Evolutionary conservation across 306 rosid genomes (phyloP).

Genomic region (Dryas alaskensis): DNA sequence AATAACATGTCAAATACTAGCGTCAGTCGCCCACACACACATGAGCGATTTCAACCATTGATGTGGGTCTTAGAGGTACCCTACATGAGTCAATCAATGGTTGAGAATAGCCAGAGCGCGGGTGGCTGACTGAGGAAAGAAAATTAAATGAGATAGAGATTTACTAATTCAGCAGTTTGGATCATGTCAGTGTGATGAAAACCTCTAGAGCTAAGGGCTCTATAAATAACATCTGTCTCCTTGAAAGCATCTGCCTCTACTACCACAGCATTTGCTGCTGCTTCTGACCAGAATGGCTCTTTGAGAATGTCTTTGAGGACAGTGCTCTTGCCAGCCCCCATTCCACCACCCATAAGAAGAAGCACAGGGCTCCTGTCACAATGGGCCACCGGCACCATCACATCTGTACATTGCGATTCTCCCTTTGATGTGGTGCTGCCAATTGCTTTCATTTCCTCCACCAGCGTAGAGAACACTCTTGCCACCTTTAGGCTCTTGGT

Average conservation of each 20-base stretch:
- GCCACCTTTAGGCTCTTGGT: constrained; percentile 54
- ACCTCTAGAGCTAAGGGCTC: constrained; percentile 64
- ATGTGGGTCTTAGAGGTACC: background rate
- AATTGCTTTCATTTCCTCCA: constrained; percentile 76
- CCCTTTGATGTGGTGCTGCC: constrained; percentile 21
- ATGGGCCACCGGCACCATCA: constrained; percentile 50
- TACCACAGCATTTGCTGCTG: constrained; percentile 52
- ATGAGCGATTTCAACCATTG: too few relatives aligned
- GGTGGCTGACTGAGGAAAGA: background rate
- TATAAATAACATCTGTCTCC: constrained; percentile 73
- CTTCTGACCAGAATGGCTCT: constrained; percentile 78
- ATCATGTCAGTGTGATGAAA: constrained; percentile 72
- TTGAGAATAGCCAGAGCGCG: too few relatives aligned
- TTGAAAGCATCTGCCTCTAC: constrained; percentile 98
- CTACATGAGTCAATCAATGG: too few relatives aligned
- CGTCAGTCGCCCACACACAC: too few relatives aligned
- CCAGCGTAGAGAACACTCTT: constrained; percentile 66
- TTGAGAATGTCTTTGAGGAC: constrained; percentile 77
- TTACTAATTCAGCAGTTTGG: constrained; percentile 77
- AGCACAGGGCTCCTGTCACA: constrained; percentile 76
- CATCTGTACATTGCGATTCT: constrained; percentile 39
- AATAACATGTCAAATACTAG: too few relatives aligned
- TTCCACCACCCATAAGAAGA: constrained; percentile 92
- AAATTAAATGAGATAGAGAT: background rate
- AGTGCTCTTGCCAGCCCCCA: constrained; percentile 98